These are phyloP conservation scores for Aureobasidium lini DNA, from an alignment of 2,329 filamentous ascomycete genomes.

Conservation along the genomic window DNA sequence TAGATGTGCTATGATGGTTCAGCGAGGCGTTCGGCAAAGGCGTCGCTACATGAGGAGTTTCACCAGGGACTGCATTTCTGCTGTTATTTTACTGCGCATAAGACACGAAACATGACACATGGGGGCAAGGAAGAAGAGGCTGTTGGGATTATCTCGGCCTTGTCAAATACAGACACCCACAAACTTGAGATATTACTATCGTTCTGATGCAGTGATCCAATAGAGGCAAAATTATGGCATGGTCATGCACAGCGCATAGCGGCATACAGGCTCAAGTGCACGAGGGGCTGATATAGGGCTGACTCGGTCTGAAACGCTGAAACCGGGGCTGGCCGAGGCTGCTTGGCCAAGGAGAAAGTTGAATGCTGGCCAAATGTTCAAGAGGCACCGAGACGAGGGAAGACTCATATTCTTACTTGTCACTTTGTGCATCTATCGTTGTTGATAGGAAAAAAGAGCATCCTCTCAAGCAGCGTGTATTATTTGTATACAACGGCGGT, in stretches of 20 bases:
- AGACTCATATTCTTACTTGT: not conserved
- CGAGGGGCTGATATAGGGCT: slow-evolving; percentile 1
- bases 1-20: not conserved
- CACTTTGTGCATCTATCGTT: not conserved
- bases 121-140: not conserved
- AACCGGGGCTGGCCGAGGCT: slow-evolving; percentile 2
- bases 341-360: not conserved
- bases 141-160: not conserved
- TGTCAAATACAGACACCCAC: not conserved
- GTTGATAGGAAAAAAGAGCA: not conserved
- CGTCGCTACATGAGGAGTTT: not conserved
- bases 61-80: not conserved
- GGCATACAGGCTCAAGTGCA: not conserved
- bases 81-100: not conserved
- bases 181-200: no score
- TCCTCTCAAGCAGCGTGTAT: not conserved
- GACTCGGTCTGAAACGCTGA: slow-evolving; percentile 8
- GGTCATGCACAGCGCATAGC: not conserved
- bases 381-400: not conserved
- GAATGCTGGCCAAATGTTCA: not conserved
- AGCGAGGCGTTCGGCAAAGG: slow-evolving; percentile 15
- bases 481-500: slow-evolving; percentile 4
- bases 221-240: no score
- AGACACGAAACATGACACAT: not conserved
- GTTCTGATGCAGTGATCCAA: no score